Base-by-base conservation (phyloP, 129 eudicot species). In the Smallanthus sonchifolius region DNA sequence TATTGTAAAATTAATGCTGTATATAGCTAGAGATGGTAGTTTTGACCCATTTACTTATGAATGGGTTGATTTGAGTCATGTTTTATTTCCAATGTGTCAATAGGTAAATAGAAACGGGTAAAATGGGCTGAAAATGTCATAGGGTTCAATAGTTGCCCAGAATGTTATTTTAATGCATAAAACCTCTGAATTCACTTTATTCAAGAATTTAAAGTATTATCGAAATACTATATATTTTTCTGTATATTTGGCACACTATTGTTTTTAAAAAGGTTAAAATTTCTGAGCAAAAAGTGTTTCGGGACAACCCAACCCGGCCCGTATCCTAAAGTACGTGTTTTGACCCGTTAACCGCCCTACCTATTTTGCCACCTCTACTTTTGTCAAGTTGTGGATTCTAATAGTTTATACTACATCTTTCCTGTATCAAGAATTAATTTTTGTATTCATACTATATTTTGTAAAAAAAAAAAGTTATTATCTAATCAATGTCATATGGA, bases 401-500 rank as follows among this genome's bases (percentile, higher is more conserved):
- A 19, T 11, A 20, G 6, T 39, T 24, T 56, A 30, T n/a, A 40
- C 32, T 13, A 40, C 39, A 39, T 38, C 17, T 38, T 20, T 24
- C 10, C 61, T 59, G 44, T 40, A 40, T 66, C 13, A 16, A 54
- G 17, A n/a, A 15, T 49, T 15, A 15, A 15, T 15, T 17, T 65
- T 38, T 65, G 47, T 34, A 2, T n/a, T 72, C 3, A 24, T 24
- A 24, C 62, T 57, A 8, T 64, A 64, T 64, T 15, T n/a, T 43
- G 34, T 44, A 43, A 1, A 45, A 48, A 1, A 45, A 48, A 67
- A 51, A 1, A 43, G 75, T 43, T 75, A 13, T 42, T 38, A 65
- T 73, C 74, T 78, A 75, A 76, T 48, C 24, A 43, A 61, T 54
- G 45, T 24, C 16, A 16, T 51, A 32, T 81, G 68, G 70, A 60